Percentiles rank a stretch among this genome's conserved stretches.
phyloP scores from a whole-genome alignment of 345 rosid genomes.

The Rhodamnia argentea region DNA sequence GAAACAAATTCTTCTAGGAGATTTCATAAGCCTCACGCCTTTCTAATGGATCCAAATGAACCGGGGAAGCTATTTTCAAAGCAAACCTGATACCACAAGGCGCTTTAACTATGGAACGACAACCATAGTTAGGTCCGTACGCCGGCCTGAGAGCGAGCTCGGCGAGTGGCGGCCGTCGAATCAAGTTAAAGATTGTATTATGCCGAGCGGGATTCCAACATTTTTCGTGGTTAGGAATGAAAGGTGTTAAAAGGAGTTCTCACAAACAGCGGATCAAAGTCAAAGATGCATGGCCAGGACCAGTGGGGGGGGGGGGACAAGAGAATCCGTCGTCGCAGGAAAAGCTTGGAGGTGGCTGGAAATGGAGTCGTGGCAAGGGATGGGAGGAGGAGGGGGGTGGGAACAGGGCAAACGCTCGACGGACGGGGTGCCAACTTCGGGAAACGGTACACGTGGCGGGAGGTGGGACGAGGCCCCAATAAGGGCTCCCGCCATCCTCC shows the following conservation, averaged over 20 bases:
- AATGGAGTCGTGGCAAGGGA: not conserved
- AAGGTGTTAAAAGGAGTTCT: not conserved
- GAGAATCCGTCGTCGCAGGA: not conserved
- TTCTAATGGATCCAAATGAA: not conserved
- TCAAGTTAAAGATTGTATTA: no score
- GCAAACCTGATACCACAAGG: not conserved
- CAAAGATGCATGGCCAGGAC: not conserved
- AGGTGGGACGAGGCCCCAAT: fast-evolving
- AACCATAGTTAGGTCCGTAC: no score
- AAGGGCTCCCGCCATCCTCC: not conserved
- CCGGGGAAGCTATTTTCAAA: not conserved
- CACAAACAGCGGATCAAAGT: not conserved
- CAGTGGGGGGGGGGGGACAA: no score
- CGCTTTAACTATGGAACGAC: no score
- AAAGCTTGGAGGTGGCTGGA: no score
- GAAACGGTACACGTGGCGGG: not conserved
- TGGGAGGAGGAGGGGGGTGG: not conserved
- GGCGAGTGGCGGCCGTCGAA: not conserved
- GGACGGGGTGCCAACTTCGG: no score
- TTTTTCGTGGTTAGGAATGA: not conserved
- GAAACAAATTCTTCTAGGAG: not conserved
- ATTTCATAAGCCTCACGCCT: not conserved
- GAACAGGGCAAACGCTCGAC: no score
- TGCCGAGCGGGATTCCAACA: not conserved
- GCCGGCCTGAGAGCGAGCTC: not conserved